Percentiles rank a stretch among this genome's conserved stretches.
phyloP scores from a whole-genome alignment of 805 yeast species.

The Candida xyloterini region DNA sequence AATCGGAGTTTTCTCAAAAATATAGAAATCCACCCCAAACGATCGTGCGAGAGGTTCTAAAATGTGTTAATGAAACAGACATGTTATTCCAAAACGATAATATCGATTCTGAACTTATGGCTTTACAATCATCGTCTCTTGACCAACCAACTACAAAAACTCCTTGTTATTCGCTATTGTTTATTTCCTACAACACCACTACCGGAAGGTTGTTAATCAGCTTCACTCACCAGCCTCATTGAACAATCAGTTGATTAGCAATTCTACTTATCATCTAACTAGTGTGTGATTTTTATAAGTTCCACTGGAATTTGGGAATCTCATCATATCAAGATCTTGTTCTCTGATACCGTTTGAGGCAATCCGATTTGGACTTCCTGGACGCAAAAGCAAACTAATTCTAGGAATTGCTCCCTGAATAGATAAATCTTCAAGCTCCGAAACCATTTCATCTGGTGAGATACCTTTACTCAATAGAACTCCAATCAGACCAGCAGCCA shows the following conservation, averaged over 20 bases:
- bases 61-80: slow-evolving; percentile 22
- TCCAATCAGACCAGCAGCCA: slow-evolving; percentile 65
- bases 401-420: slow-evolving; percentile 46
- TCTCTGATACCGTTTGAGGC: slow-evolving; percentile 33
- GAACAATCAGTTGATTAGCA: slow-evolving; percentile 1
- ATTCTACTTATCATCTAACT: slow-evolving; percentile 2
- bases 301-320: not conserved
- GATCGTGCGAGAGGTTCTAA: slow-evolving; percentile 19
- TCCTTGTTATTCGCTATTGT: slow-evolving; percentile 28
- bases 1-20: slow-evolving; percentile 16
- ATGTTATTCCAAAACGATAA: slow-evolving; percentile 20
- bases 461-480: slow-evolving; percentile 53
- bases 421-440: slow-evolving; percentile 42
- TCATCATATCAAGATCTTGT: slow-evolving; percentile 11
- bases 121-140: slow-evolving; percentile 21
- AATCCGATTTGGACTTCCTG: slow-evolving; percentile 60
- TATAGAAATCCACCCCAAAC: slow-evolving; percentile 13
- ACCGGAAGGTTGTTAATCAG: slow-evolving; percentile 29
- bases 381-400: slow-evolving; percentile 42
- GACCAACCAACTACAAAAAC: slow-evolving; percentile 9
- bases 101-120: slow-evolving; percentile 24
- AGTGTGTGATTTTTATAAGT: not conserved
- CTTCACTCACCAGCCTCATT: slow-evolving; percentile 31
- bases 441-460: slow-evolving; percentile 39
- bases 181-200: slow-evolving; percentile 26